Base-by-base conservation (phyloP, 2,329 filamentous ascomycete species). In the Aspergillus latus region DNA sequence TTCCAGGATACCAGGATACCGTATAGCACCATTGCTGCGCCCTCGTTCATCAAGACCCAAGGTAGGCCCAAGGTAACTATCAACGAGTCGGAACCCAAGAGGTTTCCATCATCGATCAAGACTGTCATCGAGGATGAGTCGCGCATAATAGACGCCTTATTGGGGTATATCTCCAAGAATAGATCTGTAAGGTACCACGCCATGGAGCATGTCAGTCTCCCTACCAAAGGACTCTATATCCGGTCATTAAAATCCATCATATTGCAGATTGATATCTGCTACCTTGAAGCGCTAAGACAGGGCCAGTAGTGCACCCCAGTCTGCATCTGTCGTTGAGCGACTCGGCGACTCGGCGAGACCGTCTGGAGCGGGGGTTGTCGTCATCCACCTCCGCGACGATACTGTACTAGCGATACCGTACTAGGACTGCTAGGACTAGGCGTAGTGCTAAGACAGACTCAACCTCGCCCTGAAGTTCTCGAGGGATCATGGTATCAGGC, bases 401-500 rank as follows among this genome's bases (percentile, higher is more conserved):
- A 40, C 36, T 44, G 10, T 21, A 21, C 21, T 21, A 21, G 21
- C 21, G 21, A 21, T 21, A 21, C 21, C 21, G 21, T 21, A 21
- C 21, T 21, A 21, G 21, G 21, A 21, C 21, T 21, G 21, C 21
- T 21, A 21, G 21, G 21, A 21, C 16, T 11, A 34, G 13, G 28
- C 10, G 16, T 16, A n/a, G 26, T 16, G 28, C 43, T 43, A 49
- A 49, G 37, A 37, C n/a, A 50, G 29, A 3, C 29, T 29, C n/a
- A 47, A 49, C 40, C 47, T 45, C n/a, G 45, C 46, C 40, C 44
- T 45, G 37, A 16, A 34, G 32, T 43, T 30, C 48, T 26, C 37
- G 26, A 29, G 30, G 34, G 26, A 40, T 46, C 15, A 52, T 58
- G 59, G 54, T 54, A 62, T 62, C 59, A 60, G 55, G 44, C 44